A percentile compares a stretch with the other conserved stretches of the same genome.
These are phyloP conservation scores for Pythium scleroteichum DNA, from an alignment of 352 stramenopile species.

Conservation along the genomic window DNA sequence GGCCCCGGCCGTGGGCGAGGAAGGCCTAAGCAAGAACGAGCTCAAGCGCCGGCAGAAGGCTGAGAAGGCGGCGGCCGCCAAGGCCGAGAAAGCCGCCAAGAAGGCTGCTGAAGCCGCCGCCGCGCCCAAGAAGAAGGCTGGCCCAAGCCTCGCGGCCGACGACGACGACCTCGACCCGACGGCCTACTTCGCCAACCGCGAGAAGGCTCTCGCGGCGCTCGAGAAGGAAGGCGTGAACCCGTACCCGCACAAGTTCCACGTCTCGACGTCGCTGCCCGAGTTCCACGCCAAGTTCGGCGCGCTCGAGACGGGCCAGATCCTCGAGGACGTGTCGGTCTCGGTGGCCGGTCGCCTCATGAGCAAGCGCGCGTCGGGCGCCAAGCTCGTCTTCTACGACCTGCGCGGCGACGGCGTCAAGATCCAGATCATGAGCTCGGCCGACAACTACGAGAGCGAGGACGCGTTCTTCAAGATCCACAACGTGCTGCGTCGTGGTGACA, in stretches of 20 bases:
- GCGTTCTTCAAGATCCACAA: slow-evolving; percentile 85
- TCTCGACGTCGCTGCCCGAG: slow-evolving; percentile 92
- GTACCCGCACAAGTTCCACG: slow-evolving; percentile 99
- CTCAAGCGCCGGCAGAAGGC: slow-evolving; percentile 98
- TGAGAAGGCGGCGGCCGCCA: slow-evolving; percentile 92
- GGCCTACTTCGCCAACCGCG: slow-evolving; percentile 97
- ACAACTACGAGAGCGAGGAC: slow-evolving; percentile 58
- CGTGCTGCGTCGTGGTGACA: slow-evolving; percentile 94
- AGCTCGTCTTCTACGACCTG: slow-evolving; percentile 99
- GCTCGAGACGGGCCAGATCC: slow-evolving; percentile 79
- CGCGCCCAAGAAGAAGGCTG: slow-evolving; percentile 68
- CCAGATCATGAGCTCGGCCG: slow-evolving; percentile 96
- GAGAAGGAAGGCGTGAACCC: slow-evolving; percentile 92
- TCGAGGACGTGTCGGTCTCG: slow-evolving; percentile 83
- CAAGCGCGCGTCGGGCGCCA: slow-evolving; percentile 94
- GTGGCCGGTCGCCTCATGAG: slow-evolving; percentile 95
- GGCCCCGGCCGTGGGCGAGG: slow-evolving; percentile 23
- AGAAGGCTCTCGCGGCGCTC: slow-evolving; percentile 87
- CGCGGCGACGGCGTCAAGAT: slow-evolving; percentile 93
- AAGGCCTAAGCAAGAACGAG: slow-evolving; percentile 95
- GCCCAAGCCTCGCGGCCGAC: slow-evolving; percentile 43
- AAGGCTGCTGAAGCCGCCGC: slow-evolving; percentile 63
- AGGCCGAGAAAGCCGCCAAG: slow-evolving; percentile 92
- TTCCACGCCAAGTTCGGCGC: slow-evolving; percentile 90
- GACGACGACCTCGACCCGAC: slow-evolving; percentile 97